Evolutionary conservation across 805 yeast genomes (phyloP).

Genomic region (Saccharomycopsis olivae): DNA sequence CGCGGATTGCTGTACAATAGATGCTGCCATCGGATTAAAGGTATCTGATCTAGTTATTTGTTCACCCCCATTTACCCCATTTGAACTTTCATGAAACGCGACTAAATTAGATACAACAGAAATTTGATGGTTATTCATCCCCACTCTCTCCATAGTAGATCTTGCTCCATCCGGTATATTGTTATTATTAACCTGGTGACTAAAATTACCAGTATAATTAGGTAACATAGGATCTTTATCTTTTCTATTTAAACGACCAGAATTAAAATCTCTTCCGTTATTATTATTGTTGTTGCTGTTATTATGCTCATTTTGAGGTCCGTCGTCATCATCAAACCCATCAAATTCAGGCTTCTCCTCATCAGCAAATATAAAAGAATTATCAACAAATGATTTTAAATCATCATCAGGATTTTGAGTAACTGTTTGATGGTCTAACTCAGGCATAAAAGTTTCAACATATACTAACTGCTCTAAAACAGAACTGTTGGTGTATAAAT

Average conservation of each 20-base stretch:
- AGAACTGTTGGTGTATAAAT: constrained; percentile 21
- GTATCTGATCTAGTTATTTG: too few relatives aligned
- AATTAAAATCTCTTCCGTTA: constrained; percentile 11
- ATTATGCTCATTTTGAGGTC: constrained; percentile 6
- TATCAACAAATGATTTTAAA: constrained; percentile 75
- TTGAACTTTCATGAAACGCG: background rate
- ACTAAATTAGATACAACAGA: constrained; percentile 44
- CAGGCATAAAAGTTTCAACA: constrained; percentile 65
- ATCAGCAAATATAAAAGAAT: constrained; percentile 69
- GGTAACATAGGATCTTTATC: background rate
- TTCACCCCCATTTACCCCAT: too few relatives aligned
- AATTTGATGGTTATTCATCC: constrained; percentile 58
- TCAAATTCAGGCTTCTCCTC: constrained; percentile 52
- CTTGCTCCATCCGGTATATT: constrained; percentile 60
- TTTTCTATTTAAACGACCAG: background rate
- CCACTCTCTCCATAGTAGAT: constrained; percentile 50
- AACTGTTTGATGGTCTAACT: constrained; percentile 26
- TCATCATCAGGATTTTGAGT: constrained; percentile 34
- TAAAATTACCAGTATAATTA: too few relatives aligned
- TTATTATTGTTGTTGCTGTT: constrained; percentile 9
- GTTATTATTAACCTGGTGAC: too few relatives aligned
- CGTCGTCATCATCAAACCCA: constrained; percentile 19
- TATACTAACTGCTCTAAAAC: constrained; percentile 69
- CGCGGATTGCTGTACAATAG: too few relatives aligned
- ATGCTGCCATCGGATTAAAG: too few relatives aligned